Percentiles rank a stretch among this genome's conserved stretches.
phyloP scores from a whole-genome alignment of 805 yeast species.

The Lipomyces anomalus region DNA sequence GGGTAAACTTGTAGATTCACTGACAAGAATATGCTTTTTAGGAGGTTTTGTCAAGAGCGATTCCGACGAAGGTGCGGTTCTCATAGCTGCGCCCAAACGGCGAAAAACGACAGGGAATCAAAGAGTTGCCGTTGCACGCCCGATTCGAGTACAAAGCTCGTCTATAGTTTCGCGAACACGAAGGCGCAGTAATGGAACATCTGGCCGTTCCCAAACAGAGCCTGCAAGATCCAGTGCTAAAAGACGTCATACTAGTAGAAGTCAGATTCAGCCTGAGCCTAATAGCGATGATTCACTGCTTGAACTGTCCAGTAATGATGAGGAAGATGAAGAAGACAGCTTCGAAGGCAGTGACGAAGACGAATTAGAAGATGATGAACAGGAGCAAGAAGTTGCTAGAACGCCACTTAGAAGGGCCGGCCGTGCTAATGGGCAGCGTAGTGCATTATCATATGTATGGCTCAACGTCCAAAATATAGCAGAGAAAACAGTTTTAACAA shows the following conservation, averaged over 20 bases:
- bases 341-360: background rate
- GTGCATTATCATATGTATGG: background rate
- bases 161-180: background rate
- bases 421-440: slow-evolving; percentile 4
- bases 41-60: slow-evolving; percentile 16
- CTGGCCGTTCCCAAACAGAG: background rate
- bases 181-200: background rate
- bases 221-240: background rate
- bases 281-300: background rate
- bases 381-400: background rate
- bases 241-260: background rate
- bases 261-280: background rate
- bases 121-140: slow-evolving; percentile 1
- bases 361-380: slow-evolving; percentile 7
- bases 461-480: background rate
- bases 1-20: no score
- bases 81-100: slow-evolving; percentile 1
- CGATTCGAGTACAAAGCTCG: no score
- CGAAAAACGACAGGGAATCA: slow-evolving; percentile 1
- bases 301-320: background rate
- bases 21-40: no score
- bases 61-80: slow-evolving; percentile 14
- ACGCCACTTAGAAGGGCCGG: slow-evolving; percentile 5
- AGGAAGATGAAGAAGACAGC: background rate
- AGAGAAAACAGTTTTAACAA: slow-evolving; percentile 5